These are phyloP conservation scores for Geotrichum siamense DNA, from an alignment of 1,139 yeast species.

Conservation along the genomic window DNA sequence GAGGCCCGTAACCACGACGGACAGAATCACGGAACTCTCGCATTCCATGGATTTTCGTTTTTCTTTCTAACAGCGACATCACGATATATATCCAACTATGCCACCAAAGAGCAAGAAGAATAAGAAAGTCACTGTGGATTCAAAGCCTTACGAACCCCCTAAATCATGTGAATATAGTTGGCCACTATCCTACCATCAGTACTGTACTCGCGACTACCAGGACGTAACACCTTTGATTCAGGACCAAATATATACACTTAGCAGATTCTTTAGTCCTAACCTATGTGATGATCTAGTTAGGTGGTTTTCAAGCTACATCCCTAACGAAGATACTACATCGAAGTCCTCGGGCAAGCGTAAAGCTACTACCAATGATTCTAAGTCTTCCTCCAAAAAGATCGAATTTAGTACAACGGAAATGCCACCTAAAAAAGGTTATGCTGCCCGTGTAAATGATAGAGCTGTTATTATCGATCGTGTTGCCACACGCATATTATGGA, in stretches of 20 bases:
- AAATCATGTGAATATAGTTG: constrained; percentile 16
- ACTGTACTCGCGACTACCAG: constrained; percentile 17
- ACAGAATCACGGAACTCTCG: no score
- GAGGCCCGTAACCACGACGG: no score
- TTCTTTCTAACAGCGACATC: no score
- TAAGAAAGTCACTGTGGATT: constrained; percentile 2
- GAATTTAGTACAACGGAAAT: constrained; percentile 20
- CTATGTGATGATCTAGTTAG: constrained; percentile 43
- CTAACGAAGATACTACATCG: neutral
- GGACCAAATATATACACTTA: constrained; percentile 44
- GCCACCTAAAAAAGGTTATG: constrained; percentile 41
- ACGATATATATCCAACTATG: constrained; percentile 5
- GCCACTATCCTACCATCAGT: constrained; percentile 20
- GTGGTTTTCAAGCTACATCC: constrained; percentile 25
- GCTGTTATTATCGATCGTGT: constrained; percentile 38
- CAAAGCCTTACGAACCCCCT: neutral
- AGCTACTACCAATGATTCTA: neutral
- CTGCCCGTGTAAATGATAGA: constrained; percentile 55
- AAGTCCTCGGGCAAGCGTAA: neutral
- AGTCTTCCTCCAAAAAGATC: neutral
- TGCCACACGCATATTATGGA: constrained; percentile 44
- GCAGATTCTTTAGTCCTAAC: constrained; percentile 40
- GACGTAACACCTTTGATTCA: constrained; percentile 17
- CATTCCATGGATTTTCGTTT: no score
- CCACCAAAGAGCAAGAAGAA: constrained; percentile 6